Evolutionary conservation across 116 monocot genomes (phyloP), one percentile per base, ranked within the genome.

Genomic region (Papilionanthe hybrid): DNA sequence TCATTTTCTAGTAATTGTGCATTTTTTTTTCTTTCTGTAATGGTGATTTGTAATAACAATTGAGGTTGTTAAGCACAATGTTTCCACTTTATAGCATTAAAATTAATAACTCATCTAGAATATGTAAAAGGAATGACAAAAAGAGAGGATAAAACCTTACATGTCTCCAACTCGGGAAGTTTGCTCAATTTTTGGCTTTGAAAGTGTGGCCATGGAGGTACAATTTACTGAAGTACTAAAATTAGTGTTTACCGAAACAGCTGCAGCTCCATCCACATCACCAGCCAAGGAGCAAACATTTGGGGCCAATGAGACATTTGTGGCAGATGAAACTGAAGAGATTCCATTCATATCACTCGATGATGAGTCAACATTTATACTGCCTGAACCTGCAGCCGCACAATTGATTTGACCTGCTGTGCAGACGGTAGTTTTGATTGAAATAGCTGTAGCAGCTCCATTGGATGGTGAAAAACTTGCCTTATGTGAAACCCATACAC

Each of bases 131-230:
- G 20, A 45, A 58, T 12, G 32, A 66, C 78, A 11, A 20, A 74
- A 27, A 28, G 12, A 67, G 30, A 81, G 47, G 69, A 42, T 47
- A 57, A 86, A 78, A 53, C 11, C 86, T 91, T 91, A 93, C 93
- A 80, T 84, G 75, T 89, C 84, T 82, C 60, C 72, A 66, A 56
- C 72, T 53, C 63, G 83, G 78, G 19, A 43, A 12, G 79, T 79
- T 63, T 83, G 86, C 76, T 83, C 77, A 72, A 82, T 58, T 5
- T 75, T 77, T 74, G 72, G 67, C 68, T 58, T 82, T 27, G 89
- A 82, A 53, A 82, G 82, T 30, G 72, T 78, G 27, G 75, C 75
- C 58, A 32, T 84, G 71, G 86, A 86, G 37, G 56, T 20, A 44
- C 69, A 49, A 72, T 79, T 84, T 79, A 78, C 41, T 60, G 57